Base-by-base conservation (phyloP, 306 rosid species). In the Pyrus pyrifolia region DNA sequence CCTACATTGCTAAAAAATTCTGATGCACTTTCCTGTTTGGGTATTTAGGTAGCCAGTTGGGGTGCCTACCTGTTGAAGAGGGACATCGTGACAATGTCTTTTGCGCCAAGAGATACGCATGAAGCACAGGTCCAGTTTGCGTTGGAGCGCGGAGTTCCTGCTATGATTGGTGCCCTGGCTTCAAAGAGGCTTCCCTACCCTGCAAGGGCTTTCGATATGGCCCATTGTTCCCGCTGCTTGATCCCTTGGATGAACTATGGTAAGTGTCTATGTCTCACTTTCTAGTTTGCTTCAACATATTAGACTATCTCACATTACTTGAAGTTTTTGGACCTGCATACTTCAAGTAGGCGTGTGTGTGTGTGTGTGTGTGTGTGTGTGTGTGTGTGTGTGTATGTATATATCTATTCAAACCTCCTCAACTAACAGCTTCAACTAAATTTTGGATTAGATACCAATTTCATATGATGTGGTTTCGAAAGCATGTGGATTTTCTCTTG, bases 51-150 rank as follows among this genome's bases (percentile, higher is more conserved):
- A 65, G 97, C 99, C 85, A 95, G 99, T 85, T 95, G 93, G 96
- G 99, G 97, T 75, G 99, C 97, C 14, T 95, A 87, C 73, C 81
- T 92, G 81, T 82, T 90, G 85, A 92, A 79, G 82, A 88, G 97
- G 86, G 83, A 95, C 80, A 90, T 95, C 55, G 11, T 85, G 77
- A 84, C 97, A 53, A 92, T 95, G 97, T 95, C 99, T 30, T 90
- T 95, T 55, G 99, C 99, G 49, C 99, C 98, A n/a, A 89, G 99
- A 81, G 99, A 92, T 76, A 92, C 97, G 18, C 99, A 95, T 67
- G 97, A 90, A 83, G 97, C 97, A 17, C 99, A 95, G 58, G 99
- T 95, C 67, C 97, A 91, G 80, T 95, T 95, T 70, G 97, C 99
- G 22, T 79, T 95, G 78, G 99, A 95, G 85, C 84, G 99, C 71